These are phyloP conservation scores for Aspergillus terreus DNA, from an alignment of 2,329 filamentous ascomycete genomes.

Conservation along the genomic window DNA sequence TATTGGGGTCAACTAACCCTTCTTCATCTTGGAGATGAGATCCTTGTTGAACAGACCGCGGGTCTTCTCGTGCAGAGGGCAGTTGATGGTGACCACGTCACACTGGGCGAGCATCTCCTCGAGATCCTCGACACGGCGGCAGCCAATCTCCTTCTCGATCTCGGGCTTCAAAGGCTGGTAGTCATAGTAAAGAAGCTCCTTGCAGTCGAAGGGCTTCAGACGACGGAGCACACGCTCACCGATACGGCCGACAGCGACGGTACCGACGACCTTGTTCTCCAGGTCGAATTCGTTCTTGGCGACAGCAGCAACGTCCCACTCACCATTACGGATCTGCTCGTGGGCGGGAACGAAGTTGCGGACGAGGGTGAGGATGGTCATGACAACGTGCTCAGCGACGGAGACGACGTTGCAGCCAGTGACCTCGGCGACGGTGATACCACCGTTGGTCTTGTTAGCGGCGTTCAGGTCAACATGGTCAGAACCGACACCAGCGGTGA, in stretches of 20 bases:
- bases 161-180: conserved; percentile 90
- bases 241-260: conserved; percentile 94
- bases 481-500: conserved; percentile 96
- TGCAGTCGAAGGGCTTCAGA: conserved; percentile 97
- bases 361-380: conserved; percentile 94
- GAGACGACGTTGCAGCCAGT: conserved; percentile 98
- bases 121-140: conserved; percentile 78
- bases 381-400: conserved; percentile 97
- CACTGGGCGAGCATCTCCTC: conserved; percentile 94
- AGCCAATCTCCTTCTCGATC: conserved; percentile 92
- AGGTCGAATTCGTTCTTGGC: conserved; percentile 99
- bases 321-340: conserved; percentile 82
- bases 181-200: conserved; percentile 98
- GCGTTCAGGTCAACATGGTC: conserved; percentile 97
- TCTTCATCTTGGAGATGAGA: conserved; percentile 98
- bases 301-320: conserved; percentile 93
- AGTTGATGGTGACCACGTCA: conserved; percentile 99
- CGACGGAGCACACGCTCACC: conserved; percentile 95
- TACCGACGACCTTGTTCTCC: conserved; percentile 95
- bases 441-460: conserved; percentile 97
- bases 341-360: conserved; percentile 98
- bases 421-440: conserved; percentile 94
- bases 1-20: conserved; percentile 52
- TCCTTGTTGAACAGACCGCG: conserved; percentile 98
- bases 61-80: conserved; percentile 97